Evolutionary conservation across 2,329 filamentous ascomycete genomes (phyloP).

Genomic region (Arthrobotrys conoides): DNA sequence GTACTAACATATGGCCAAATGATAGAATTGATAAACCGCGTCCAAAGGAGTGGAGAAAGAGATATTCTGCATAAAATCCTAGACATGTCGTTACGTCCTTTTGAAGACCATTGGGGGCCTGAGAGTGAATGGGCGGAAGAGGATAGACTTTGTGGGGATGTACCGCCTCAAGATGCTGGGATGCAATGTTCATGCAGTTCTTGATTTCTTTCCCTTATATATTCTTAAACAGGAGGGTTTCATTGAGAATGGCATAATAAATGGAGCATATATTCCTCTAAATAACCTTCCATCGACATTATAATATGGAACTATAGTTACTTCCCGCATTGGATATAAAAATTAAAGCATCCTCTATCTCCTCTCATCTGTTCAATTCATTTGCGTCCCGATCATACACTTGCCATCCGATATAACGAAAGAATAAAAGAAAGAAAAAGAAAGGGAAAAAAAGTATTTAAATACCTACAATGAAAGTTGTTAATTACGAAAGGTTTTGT

Average conservation of each 20-base stretch:
- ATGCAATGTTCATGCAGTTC: constrained; percentile 98
- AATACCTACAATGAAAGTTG: constrained; percentile 26
- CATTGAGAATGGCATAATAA: background rate
- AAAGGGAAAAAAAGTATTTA: constrained; percentile 10
- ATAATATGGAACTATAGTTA: background rate
- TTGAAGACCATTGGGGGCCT: constrained; percentile 81
- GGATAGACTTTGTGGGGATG: constrained; percentile 85
- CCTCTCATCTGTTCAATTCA: background rate
- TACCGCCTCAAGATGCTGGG: constrained; percentile 81
- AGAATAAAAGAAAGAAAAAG: background rate
- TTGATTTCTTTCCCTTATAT: constrained; percentile 67
- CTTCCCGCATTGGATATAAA: background rate
- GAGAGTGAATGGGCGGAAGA: constrained; percentile 77
- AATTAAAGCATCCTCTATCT: background rate
- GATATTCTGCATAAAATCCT: constrained; percentile 83
- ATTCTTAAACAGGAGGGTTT: background rate
- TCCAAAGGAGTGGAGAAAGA: constrained; percentile 86
- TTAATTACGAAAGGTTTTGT: constrained; percentile 2
- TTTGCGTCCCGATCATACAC: background rate
- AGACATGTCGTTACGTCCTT: constrained; percentile 86
- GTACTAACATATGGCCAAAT: background rate
- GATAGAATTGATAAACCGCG: constrained; percentile 83
- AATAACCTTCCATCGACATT: too few species aligned
- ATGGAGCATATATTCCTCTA: background rate
- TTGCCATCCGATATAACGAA: background rate